Evolutionary conservation across 1,284 basidiomycete species (phyloP), one percentile per base, ranked within the genome.

Genomic region (Tetrapyrgos nigripes): DNA sequence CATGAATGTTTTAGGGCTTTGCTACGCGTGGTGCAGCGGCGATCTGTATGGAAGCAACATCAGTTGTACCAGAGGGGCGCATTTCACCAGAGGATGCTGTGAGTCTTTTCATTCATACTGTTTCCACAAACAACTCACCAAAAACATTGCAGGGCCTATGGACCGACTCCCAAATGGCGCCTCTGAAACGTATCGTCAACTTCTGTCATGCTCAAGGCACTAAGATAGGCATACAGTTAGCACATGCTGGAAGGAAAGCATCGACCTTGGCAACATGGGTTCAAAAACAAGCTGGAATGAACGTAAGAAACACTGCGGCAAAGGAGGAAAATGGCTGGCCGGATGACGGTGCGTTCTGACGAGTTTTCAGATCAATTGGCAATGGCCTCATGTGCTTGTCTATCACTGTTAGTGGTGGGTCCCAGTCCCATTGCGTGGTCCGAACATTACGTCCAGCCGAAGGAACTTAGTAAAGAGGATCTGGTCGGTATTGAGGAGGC

Each of bases 241-340:
- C 86, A 1, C 91, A 94, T 70, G 91, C 90, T 0, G 91, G 92
- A 0, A 78, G 91, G 35, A 93, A 93, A 71, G 88, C 89, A 0
- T 86, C 84, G 13, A 85, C 81, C 0, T 76, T 81, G 51, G 81
- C 86, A 2, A 85, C 86, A 3, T 91, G 87, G 87, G 77, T 87
- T 17, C 78, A 76, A 61, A 67, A 61, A n/a, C 67, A 59, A 27
- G 68, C 64, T 17, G 70, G 70, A 24, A 61, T 58, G 17, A 70
- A 69, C 43, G 58, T 63, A 14, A 65, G 71, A 24, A 64, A 69
- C 48, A 64, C 70, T 28, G 79, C 80, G 27, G 73, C 67, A 1
- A 68, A 73, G 43, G 72, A 76, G 8, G 82, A 76, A 72, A 75
- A 73, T 49, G 91, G 92, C 3, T 93, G 91, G 90, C 83, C 86